Base-by-base conservation (phyloP, 352 stramenopile genomes). In the Globisporangium recalcitrans region DNA sequence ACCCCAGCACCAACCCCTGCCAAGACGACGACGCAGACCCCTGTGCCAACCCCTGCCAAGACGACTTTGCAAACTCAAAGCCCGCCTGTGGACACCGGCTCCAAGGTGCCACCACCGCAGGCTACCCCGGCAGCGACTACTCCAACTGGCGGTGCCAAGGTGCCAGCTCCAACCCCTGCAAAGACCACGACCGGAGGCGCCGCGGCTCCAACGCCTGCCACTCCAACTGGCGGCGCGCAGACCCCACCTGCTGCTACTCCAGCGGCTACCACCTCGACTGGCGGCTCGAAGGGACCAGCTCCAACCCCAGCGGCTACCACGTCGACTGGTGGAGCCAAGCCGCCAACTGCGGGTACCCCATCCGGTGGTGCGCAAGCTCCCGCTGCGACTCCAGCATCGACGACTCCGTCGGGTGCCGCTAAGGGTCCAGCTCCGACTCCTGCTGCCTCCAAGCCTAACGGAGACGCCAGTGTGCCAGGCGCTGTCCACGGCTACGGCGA, bases 401-500 rank as follows among this genome's bases (percentile, higher is more conserved):
- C 58, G 7, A 48, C 47, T 1, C 32, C 58, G 8, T 57, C 31
- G n/a, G 36, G 48, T 14, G 57, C 27, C 9, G 11, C 49, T 1
- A 38, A 49, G 40, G 51, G 36, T 53, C 49, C 58, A 46, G 48
- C 19, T 24, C 36, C 59, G 10, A 59, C 51, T 3, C 49, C 47
- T 8, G 58, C 58, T 4, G 46, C 44, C 29, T 63, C 58, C 34
- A 58, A 42, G 34, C 58, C 58, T 6, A 58, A 58, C 32, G 52
- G 26, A 2, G 32, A 60, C 19, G 49, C 49, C 8, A 40, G 19
- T 5, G 51, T 65, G 2, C 59, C 59, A 14, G 59, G 59, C n/a
- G 59, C 59, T 9, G 59, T 65, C 2, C 59, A 65, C 27, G 59
- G 59, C 49, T 65, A 58, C 32, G 29, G 22, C 21, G 36, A 38